phyloP scores from a whole-genome alignment of 306 rosid genomes.

The Quercus berberidifolia region DNA sequence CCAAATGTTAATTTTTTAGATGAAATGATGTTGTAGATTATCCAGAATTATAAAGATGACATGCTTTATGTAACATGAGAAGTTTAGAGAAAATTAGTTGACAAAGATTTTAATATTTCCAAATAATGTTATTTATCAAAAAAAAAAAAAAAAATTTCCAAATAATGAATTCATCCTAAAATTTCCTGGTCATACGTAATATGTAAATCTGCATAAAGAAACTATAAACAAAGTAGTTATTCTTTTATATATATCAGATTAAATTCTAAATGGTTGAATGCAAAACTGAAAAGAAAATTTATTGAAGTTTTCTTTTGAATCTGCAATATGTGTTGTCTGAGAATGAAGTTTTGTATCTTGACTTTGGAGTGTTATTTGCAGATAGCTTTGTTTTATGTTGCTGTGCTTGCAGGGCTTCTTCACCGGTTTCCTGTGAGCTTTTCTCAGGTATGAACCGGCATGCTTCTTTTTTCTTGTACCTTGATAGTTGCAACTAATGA shows the following conservation, averaged over 20 bases:
- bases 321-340: neutral
- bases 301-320: neutral
- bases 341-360: constrained; percentile 20
- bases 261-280: neutral
- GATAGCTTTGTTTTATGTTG: constrained; percentile 91
- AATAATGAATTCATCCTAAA: too few species aligned
- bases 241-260: neutral
- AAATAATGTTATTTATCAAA: too few species aligned
- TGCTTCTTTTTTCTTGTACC: constrained; percentile 13
- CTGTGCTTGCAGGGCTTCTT: constrained; percentile 83
- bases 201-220: neutral
- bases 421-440: constrained; percentile 83
- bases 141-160: too few species aligned
- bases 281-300: neutral
- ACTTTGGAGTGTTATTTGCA: constrained; percentile 36
- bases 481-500: constrained; percentile 11
- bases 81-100: too few species aligned
- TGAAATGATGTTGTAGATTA: neutral
- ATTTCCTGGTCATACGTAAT: neutral
- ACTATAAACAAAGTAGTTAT: neutral
- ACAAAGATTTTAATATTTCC: too few species aligned
- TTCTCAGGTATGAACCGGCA: constrained; percentile 57
- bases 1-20: neutral
- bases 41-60: neutral
- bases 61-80: neutral